A percentile compares a stretch with the other conserved stretches of the same genome.
phyloP scores from a whole-genome alignment of 306 rosid species.

The Cucumis melo region DNA sequence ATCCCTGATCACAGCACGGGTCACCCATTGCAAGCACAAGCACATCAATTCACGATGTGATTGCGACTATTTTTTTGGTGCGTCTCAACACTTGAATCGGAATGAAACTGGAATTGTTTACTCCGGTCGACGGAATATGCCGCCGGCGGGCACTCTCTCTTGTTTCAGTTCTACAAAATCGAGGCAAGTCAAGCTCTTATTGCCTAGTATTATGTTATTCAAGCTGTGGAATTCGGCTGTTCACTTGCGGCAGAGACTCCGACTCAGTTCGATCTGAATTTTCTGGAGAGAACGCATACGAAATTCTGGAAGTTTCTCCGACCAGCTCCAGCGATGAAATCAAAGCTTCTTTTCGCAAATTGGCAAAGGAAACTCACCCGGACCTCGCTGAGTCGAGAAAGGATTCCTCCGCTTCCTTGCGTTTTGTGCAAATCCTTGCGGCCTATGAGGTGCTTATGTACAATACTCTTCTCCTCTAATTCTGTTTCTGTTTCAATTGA shows the following conservation, averaged over 20 bases:
- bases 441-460: slow-evolving; percentile 61
- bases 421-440: slow-evolving; percentile 79
- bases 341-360: slow-evolving; percentile 75
- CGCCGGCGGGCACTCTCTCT: not conserved
- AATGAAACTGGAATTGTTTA: not conserved
- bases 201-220: not conserved
- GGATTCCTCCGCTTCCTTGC: slow-evolving; percentile 44
- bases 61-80: not conserved
- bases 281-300: slow-evolving; percentile 56
- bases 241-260: slow-evolving; percentile 38
- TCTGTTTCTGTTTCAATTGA: not conserved
- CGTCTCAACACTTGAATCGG: not conserved
- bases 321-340: slow-evolving; percentile 65
- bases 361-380: slow-evolving; percentile 95
- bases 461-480: not conserved
- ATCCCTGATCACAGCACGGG: not conserved
- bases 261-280: slow-evolving; percentile 38
- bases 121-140: not conserved
- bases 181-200: not conserved
- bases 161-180: not conserved
- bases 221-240: not conserved
- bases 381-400: slow-evolving; percentile 53
- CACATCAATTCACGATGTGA: not conserved
- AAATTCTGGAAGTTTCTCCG: slow-evolving; percentile 58
- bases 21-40: not conserved